phyloP scores from a whole-genome alignment of 1,284 basidiomycete species.

The Trichosporon coremiiforme region DNA sequence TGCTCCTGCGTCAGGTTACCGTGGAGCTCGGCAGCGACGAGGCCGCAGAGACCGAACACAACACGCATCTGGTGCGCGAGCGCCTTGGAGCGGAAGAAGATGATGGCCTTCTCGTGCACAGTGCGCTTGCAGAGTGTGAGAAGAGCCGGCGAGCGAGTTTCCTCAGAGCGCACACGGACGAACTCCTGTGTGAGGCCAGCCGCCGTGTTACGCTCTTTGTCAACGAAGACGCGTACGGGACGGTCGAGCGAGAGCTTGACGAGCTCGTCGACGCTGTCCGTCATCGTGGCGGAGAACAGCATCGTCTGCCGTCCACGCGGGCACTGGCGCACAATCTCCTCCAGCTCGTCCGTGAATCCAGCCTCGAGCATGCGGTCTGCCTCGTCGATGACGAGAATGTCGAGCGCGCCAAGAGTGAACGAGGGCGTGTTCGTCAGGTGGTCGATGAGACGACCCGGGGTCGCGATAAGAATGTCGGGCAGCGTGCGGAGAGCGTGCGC shows the following conservation, averaged over 20 bases:
- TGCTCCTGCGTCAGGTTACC: slow-evolving; percentile 95
- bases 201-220: slow-evolving; percentile 86
- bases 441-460: slow-evolving; percentile 93
- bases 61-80: slow-evolving; percentile 95
- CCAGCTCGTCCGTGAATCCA: slow-evolving; percentile 92
- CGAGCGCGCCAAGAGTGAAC: slow-evolving; percentile 89
- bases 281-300: slow-evolving; percentile 98
- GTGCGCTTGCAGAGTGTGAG: slow-evolving; percentile 82
- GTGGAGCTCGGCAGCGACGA: slow-evolving; percentile 89
- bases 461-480: slow-evolving; percentile 91
- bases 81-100: slow-evolving; percentile 95
- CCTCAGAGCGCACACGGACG: slow-evolving; percentile 77
- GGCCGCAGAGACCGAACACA: slow-evolving; percentile 81
- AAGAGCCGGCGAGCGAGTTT: slow-evolving; percentile 75
- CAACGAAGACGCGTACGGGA: slow-evolving; percentile 92
- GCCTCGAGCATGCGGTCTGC: slow-evolving; percentile 98
- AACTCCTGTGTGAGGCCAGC: slow-evolving; percentile 94
- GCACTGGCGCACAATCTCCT: slow-evolving; percentile 89
- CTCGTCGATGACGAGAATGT: slow-evolving; percentile 93
- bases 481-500: slow-evolving; percentile 79
- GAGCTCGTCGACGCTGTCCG: slow-evolving; percentile 90
- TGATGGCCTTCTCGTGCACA: slow-evolving; percentile 79
- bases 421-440: slow-evolving; percentile 93
- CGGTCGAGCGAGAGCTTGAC: slow-evolving; percentile 87
- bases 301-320: slow-evolving; percentile 90